phyloP scores from a whole-genome alignment of 768 basidiomycete species.

The Lentinula raphanica region DNA sequence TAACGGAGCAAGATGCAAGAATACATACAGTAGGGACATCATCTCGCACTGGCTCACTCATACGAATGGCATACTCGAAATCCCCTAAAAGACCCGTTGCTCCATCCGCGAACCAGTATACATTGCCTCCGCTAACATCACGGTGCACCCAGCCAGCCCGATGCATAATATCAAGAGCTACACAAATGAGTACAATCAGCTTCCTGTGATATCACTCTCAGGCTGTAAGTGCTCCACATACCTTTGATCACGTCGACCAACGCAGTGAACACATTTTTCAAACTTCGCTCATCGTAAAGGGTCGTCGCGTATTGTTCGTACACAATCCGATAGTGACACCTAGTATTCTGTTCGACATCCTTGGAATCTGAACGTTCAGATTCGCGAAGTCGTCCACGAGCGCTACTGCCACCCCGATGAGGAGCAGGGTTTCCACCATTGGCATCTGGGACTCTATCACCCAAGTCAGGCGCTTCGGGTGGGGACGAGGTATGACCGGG shows the following conservation, averaged over 20 bases:
- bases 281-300: neutral
- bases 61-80: neutral
- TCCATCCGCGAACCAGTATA: neutral
- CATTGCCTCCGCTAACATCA: neutral
- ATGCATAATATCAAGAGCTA: neutral
- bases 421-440: too few species aligned
- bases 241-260: neutral
- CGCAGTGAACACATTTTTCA: neutral
- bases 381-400: too few species aligned
- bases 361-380: too few species aligned
- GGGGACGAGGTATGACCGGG: too few species aligned
- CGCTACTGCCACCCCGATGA: too few species aligned
- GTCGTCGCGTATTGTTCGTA: neutral
- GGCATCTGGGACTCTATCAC: too few species aligned
- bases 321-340: neutral
- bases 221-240: neutral
- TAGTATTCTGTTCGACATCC: too few species aligned
- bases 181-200: too few species aligned
- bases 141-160: neutral
- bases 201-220: too few species aligned
- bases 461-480: too few species aligned
- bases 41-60: neutral
- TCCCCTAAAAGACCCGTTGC: neutral
- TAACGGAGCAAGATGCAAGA: too few species aligned
- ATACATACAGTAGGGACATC: neutral